These are phyloP conservation scores for Ophiorrhiza pumila DNA, from an alignment of 257 asterid species.

Conservation along the genomic window DNA sequence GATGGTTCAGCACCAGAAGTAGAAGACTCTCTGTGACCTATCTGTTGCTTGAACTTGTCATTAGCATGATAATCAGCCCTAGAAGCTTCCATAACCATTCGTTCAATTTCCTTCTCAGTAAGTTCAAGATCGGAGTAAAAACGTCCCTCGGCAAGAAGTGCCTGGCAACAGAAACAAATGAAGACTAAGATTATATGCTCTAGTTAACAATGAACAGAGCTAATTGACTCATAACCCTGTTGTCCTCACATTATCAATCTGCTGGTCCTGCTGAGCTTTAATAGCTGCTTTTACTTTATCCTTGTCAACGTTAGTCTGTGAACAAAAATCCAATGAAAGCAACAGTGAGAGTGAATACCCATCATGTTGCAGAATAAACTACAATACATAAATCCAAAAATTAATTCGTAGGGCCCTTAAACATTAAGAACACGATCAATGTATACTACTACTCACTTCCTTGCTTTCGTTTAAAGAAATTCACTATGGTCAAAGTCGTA, in stretches of 20 bases:
- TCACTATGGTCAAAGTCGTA: not conserved
- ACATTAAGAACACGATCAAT: not conserved
- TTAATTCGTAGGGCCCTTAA: not conserved
- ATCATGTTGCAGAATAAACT: not conserved
- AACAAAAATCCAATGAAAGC: constrained; percentile 13
- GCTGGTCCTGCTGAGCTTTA: constrained; percentile 98
- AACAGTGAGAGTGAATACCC: too few species aligned
- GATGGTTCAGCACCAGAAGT: constrained; percentile 95
- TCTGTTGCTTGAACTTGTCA: constrained; percentile 61
- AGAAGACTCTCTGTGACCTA: constrained; percentile 65
- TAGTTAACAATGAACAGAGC: not conserved
- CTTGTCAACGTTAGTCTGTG: constrained; percentile 63
- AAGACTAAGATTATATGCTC: not conserved
- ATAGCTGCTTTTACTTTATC: constrained; percentile 98
- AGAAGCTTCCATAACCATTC: constrained; percentile 97
- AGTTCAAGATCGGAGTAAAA: constrained; percentile 96
- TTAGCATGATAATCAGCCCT: constrained; percentile 82
- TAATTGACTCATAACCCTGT: not conserved
- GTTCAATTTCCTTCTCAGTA: constrained; percentile 94
- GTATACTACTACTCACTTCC: not conserved
- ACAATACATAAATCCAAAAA: not conserved
- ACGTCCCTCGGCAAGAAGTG: constrained; percentile 96
- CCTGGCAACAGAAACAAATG: constrained; percentile 39
- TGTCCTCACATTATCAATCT: constrained; percentile 71
- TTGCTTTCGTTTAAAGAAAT: not conserved